Evolutionary conservation across 2,329 filamentous ascomycete genomes (phyloP), one percentile per base, ranked within the genome.

Genomic region (Phoma sp.): DNA sequence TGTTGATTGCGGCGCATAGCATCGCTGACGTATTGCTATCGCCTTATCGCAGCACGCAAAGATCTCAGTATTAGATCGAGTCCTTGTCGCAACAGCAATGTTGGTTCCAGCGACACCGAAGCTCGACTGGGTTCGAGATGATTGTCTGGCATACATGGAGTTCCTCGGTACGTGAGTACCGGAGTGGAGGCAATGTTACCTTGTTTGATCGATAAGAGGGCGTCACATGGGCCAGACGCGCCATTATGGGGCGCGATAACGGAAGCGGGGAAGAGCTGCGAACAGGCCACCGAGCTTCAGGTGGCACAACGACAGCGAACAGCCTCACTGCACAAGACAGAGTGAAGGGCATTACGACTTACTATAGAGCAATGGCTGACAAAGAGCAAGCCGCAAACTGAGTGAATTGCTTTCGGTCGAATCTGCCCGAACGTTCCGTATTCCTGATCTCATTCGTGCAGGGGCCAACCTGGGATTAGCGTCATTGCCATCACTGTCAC

Each of bases 401-500:
- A 42, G 46, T 54, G 53, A 53, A 47, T 41, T 37, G 50, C 55
- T 49, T 57, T 52, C 47, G 25, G 55, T 58, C 57, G 68, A 70
- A 71, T 52, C 50, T 62, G 62, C 69, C 68, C 64, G 71, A 73
- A 74, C 56, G 52, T 72, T 73, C 70, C 58, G 44, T 47, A 52
- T 56, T 57, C 66, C 58, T 57, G 65, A 48, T 66, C 59, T 64
- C 57, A 65, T 63, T 66, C 62, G 65, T 55, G 70, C 70, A 71
- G 65, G 69, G 70, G 55, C 68, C 59, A 29, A 45, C 52, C 52
- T 50, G 46, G 53, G 53, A 50, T 52, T 64, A 62, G 62, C 62
- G 61, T 66, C 69, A 68, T 70, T 69, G 68, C 65, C 70, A 63
- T 59, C 52, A 59, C 60, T 59, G 66, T 68, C 71, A 69, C 70